Percentiles rank a stretch among this genome's conserved stretches.
Conservation (phyloP, 805 yeast species). For the Tetrapisispora namnaoensis region DNA sequence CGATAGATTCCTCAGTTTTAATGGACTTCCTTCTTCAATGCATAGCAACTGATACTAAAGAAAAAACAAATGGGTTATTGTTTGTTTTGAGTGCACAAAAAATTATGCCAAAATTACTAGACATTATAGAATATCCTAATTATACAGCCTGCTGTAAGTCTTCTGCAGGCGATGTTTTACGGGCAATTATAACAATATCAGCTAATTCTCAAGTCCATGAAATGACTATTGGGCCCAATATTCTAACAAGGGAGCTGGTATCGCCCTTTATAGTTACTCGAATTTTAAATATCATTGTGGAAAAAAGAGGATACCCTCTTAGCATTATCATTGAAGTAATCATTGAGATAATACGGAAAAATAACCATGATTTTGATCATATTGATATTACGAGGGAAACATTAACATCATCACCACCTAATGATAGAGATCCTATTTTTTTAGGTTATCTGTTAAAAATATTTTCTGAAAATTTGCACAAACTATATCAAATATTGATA, state of each 20-base stretch:
- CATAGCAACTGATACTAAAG: constrained; percentile 83
- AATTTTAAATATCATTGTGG: constrained; percentile 61
- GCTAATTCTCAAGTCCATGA: constrained; percentile 71
- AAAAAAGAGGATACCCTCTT: constrained; percentile 64
- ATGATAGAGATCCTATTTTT: constrained; percentile 81
- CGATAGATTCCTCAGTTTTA: constrained; percentile 77
- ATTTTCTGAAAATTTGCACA: constrained; percentile 51
- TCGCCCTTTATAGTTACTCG: constrained; percentile 51
- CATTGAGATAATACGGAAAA: constrained; percentile 87
- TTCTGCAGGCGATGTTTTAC: constrained; percentile 85
- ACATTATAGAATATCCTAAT: constrained; percentile 49
- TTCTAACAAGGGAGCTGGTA: constrained; percentile 77
- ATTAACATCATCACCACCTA: constrained; percentile 77
- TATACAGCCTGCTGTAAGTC: constrained; percentile 59
- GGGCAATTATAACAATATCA: constrained; percentile 83
- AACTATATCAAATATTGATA: constrained; percentile 9
- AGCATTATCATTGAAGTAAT: constrained; percentile 87
- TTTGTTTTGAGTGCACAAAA: constrained; percentile 62
- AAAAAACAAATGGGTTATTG: constrained; percentile 76
- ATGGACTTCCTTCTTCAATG: constrained; percentile 84
- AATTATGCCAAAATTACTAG: constrained; percentile 59
- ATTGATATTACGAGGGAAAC: constrained; percentile 69
- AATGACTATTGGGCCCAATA: constrained; percentile 90
- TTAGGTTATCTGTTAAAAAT: constrained; percentile 61
- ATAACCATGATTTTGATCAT: constrained; percentile 89